phyloP scores from a whole-genome alignment of 331 rosid species.

The Prunus yedoensis region DNA sequence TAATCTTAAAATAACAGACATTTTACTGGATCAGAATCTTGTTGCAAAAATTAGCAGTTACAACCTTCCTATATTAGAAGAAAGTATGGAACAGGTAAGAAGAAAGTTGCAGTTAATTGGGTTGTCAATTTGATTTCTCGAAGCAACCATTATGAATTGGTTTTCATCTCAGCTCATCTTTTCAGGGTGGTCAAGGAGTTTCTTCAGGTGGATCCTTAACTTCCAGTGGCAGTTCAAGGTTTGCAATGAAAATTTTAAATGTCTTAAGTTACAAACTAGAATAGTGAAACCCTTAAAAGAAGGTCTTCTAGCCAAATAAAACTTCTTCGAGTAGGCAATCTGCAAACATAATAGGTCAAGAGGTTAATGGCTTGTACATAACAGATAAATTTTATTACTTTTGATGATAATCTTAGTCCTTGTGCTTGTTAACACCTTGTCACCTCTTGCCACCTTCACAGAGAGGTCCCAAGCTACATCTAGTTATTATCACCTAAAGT shows the following conservation, averaged over 20 bases:
- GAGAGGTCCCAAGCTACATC: background rate
- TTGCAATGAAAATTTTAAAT: constrained; percentile 15
- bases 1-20: constrained; percentile 63
- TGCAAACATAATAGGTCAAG: no score
- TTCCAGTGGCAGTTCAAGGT: constrained; percentile 48
- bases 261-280: background rate
- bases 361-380: background rate
- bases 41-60: constrained; percentile 77
- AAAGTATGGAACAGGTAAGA: constrained; percentile 59
- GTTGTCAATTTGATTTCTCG: constrained; percentile 14
- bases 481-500: background rate
- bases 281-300: background rate
- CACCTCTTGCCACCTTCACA: background rate
- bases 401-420: background rate
- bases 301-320: background rate
- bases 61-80: constrained; percentile 66
- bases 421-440: constrained; percentile 1
- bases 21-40: constrained; percentile 73
- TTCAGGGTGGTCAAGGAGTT: constrained; percentile 56
- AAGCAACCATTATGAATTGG: constrained; percentile 8
- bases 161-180: constrained; percentile 26
- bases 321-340: background rate
- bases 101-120: constrained; percentile 13
- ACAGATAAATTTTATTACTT: background rate
- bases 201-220: constrained; percentile 51